Evolutionary conservation across 768 basidiomycete genomes (phyloP).

Genomic region (Kwoniella bestiolae): DNA sequence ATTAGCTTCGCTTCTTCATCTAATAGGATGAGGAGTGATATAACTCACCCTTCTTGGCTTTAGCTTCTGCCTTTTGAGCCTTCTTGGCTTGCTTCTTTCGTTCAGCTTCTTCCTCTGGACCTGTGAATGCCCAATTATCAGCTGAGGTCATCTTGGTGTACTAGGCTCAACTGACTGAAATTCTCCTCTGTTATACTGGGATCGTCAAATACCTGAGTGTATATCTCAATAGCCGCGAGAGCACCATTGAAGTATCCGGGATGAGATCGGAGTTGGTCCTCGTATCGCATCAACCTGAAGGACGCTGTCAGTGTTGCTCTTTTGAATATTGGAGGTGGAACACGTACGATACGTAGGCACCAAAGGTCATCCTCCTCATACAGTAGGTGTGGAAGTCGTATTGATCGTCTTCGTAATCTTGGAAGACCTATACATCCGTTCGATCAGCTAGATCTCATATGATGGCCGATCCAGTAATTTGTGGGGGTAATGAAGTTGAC

Average conservation of each 20-base stretch:
- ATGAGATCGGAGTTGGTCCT: conserved; percentile 76
- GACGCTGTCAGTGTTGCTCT: no score
- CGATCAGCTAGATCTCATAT: neutral
- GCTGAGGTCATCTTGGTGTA: neutral
- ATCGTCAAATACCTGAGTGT: conserved; percentile 47
- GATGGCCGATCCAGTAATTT: neutral
- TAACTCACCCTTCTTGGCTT: conserved; percentile 50
- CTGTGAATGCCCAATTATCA: conserved; percentile 23
- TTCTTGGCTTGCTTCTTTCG: conserved; percentile 55
- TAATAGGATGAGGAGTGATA: no score
- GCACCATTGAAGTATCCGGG: conserved; percentile 75
- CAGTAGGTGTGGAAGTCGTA: conserved; percentile 98
- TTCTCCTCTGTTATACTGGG: conserved; percentile 50
- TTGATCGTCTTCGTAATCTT: conserved; percentile 90
- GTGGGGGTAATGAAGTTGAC: neutral
- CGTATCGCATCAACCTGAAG: conserved; percentile 81
- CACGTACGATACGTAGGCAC: conserved; percentile 80
- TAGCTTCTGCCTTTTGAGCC: conserved; percentile 56
- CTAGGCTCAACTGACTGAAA: conserved; percentile 33
- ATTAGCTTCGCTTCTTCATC: neutral
- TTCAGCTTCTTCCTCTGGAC: conserved; percentile 56
- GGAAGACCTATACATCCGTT: conserved; percentile 66
- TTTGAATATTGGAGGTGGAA: no score
- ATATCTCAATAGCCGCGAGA: conserved; percentile 71
- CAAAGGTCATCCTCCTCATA: conserved; percentile 82